A percentile compares a stretch with the other conserved stretches of the same genome.
Evolutionary conservation across 805 yeast species (phyloP).

Genomic region (Saturnispora besseyi): DNA sequence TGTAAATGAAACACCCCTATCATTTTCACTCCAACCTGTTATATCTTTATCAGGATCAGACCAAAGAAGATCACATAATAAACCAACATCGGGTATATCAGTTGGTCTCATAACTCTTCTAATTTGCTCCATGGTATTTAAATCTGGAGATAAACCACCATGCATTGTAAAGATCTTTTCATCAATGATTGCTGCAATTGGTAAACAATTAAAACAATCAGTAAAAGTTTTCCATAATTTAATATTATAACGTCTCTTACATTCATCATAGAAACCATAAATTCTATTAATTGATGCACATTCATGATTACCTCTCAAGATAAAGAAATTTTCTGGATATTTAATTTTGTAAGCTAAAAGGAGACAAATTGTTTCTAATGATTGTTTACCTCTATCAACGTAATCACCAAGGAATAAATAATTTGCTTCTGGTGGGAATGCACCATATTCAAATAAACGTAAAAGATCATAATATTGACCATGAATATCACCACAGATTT

Average conservation of each 20-base stretch:
- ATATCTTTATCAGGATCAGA: constrained; percentile 98
- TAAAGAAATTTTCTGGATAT: constrained; percentile 96
- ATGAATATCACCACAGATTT: constrained; percentile 96
- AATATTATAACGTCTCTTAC: constrained; percentile 96
- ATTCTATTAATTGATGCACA: constrained; percentile 97
- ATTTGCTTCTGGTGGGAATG: constrained; percentile 98
- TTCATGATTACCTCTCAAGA: constrained; percentile 96
- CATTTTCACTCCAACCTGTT: constrained; percentile 98
- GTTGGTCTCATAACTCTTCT: constrained; percentile 99
- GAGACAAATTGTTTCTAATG: constrained; percentile 90
- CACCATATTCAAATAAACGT: constrained; percentile 95
- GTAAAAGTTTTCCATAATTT: constrained; percentile 98
- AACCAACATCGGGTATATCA: constrained; percentile 96
- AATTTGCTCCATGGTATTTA: constrained; percentile 96
- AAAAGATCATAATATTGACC: constrained; percentile 96
- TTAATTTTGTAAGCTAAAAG: constrained; percentile 93
- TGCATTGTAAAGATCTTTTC: constrained; percentile 98
- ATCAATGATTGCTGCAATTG: constrained; percentile 96
- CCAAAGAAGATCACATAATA: constrained; percentile 94
- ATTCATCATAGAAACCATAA: constrained; percentile 97
- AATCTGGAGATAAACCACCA: constrained; percentile 96
- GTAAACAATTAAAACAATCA: constrained; percentile 96
- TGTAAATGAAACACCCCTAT: constrained; percentile 98
- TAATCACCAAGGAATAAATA: constrained; percentile 93
- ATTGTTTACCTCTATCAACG: constrained; percentile 98